A percentile compares a stretch with the other conserved stretches of the same genome.
phyloP scores from a whole-genome alignment of 305 asterid species.

The Solanum hybrid region DNA sequence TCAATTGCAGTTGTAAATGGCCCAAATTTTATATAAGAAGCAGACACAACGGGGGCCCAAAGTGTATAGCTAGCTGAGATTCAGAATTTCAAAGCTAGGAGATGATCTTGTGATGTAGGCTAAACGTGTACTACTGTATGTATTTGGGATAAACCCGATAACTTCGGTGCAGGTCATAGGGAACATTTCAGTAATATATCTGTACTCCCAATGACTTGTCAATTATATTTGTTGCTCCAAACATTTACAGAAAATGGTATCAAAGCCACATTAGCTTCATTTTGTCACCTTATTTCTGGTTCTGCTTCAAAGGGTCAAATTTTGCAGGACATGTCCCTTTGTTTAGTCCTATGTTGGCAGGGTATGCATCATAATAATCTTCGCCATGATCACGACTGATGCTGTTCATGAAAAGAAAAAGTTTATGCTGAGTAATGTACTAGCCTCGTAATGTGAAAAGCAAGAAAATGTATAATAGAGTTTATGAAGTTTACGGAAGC shows the following conservation, averaged over 20 bases:
- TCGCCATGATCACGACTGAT: conserved; percentile 16
- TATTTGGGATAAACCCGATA: background rate
- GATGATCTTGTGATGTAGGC: background rate
- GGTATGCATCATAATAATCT: conserved; percentile 3
- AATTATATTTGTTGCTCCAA: background rate
- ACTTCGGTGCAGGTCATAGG: background rate
- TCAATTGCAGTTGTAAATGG: background rate
- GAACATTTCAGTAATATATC: background rate
- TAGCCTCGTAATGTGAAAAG: conserved; percentile 25
- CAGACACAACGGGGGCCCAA: background rate
- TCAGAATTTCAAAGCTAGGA: background rate
- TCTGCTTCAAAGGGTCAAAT: background rate
- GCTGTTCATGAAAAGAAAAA: conserved; percentile 50
- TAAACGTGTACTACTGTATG: background rate
- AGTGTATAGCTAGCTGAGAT: background rate
- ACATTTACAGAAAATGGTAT: background rate
- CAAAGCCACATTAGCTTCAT: background rate
- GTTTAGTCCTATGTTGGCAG: background rate
- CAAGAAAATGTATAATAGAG: conserved; percentile 11
- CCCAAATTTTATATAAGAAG: background rate
- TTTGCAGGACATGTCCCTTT: background rate
- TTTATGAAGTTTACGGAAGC: conserved; percentile 43
- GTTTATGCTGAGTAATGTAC: conserved; percentile 27
- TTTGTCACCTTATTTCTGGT: background rate
- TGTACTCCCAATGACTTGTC: background rate